These are phyloP conservation scores for Saccharomycopsis schoenii DNA, from an alignment of 805 yeast genomes.

Conservation along the genomic window DNA sequence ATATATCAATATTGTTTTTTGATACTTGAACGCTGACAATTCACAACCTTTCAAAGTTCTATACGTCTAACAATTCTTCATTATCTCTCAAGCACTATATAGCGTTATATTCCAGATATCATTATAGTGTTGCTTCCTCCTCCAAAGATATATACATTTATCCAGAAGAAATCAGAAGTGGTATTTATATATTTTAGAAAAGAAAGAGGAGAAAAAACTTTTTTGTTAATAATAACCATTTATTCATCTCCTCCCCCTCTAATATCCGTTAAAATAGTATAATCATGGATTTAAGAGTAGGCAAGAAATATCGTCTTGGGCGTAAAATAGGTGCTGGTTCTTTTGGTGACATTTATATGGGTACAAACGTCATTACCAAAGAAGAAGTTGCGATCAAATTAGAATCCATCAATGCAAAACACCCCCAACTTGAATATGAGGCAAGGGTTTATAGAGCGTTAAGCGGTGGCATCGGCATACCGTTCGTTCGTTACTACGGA, in stretches of 20 bases:
- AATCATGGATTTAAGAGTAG: slow-evolving; percentile 72
- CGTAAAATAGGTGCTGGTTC: slow-evolving; percentile 96
- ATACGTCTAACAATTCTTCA: too few species aligned
- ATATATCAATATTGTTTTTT: too few species aligned
- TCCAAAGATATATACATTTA: too few species aligned
- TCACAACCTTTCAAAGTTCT: too few species aligned
- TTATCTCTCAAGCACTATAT: too few species aligned
- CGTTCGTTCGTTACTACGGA: slow-evolving; percentile 95
- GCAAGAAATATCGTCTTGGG: slow-evolving; percentile 88
- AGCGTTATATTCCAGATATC: too few species aligned
- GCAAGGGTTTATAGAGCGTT: slow-evolving; percentile 91
- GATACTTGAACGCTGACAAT: too few species aligned
- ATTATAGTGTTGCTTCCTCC: too few species aligned
- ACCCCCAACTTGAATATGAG: slow-evolving; percentile 95
- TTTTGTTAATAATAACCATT: neutral
- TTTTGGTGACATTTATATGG: slow-evolving; percentile 91
- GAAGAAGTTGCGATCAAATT: slow-evolving; percentile 96
- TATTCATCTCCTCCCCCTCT: neutral
- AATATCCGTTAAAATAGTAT: neutral
- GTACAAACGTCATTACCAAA: slow-evolving; percentile 89
- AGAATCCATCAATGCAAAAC: slow-evolving; percentile 83
- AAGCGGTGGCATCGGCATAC: slow-evolving; percentile 95
- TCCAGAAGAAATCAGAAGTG: neutral
- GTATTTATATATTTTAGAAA: neutral
- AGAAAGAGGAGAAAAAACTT: neutral